Base-by-base conservation (phyloP, 176 grass and related monocot species). In the Typha latifolia region DNA sequence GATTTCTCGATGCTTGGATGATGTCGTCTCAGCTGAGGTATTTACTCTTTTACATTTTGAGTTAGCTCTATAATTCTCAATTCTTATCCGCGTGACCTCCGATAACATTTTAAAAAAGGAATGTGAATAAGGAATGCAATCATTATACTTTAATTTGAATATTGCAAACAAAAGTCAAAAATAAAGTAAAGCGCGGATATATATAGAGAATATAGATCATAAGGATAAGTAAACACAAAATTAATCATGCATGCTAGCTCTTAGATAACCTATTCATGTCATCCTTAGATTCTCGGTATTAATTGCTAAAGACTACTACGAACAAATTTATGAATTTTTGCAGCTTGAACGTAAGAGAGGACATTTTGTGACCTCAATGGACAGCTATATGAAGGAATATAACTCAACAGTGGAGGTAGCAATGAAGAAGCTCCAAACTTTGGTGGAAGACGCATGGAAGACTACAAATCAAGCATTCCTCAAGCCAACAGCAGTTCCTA, bases 1-100 rank as follows among this genome's bases (percentile, higher is more conserved):
- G 22, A 51, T 83, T 12, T 1, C n/a, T 19, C 77, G 72, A 61
- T 79, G 80, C 26, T 76, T 75, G 61, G 53, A 87, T 77, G 80
- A 87, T 8, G 14, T 87, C 16, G 10, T 49, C 19, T 68, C 49
- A 2, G 72, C 59, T 43, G 78, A 87, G 67, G 76, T 14, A 14
- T 1, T 52, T 16, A n/a, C 50, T 52, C 50, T n/a, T 14, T 14
- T 12, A 12, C 5, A 14, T 16, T 12, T 16, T 14, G 16, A 52
- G 12, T 14, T 15, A 14, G 50, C 16, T 12, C 4, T 52, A 14
- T 12, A 52, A 14, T 1, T n/a, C 12, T 19, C 18, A 3, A 56
- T 19, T 14, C 6, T n/a, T 56, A 15, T 19, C 5, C 15, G 14
- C 11, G 49, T 26, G 24, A 26, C 24, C 24, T 26, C 24, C 24